phyloP scores from a whole-genome alignment of 306 rosid genomes.

The Sicyos edulis region DNA sequence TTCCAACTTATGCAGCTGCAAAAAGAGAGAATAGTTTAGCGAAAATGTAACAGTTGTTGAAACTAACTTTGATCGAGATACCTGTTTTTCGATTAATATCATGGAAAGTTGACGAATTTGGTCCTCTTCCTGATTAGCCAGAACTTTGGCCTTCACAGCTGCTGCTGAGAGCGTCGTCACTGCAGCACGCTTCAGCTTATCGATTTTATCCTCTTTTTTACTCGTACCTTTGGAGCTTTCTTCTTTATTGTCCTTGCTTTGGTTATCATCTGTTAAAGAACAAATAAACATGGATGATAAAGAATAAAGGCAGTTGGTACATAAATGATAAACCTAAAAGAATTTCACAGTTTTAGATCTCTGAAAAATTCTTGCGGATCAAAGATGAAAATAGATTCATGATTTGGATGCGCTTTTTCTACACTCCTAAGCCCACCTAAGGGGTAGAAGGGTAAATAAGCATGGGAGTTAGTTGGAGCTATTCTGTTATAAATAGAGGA shows the following conservation, averaged over 20 bases:
- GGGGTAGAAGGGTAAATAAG: too few relatives aligned
- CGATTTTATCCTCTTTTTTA: slow-evolving; percentile 41
- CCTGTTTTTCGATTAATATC: slow-evolving; percentile 79
- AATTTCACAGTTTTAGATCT: not conserved
- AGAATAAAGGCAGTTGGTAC: not conserved
- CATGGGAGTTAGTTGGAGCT: too few relatives aligned
- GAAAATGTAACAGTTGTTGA: slow-evolving; percentile 16
- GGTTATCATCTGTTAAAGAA: slow-evolving; percentile 44
- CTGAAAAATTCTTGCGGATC: not conserved
- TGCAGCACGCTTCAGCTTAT: slow-evolving; percentile 67
- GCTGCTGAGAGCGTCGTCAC: slow-evolving; percentile 75
- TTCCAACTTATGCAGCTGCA: slow-evolving; percentile 84
- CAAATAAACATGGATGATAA: not conserved
- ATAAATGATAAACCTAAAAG: not conserved
- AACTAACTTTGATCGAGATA: slow-evolving; percentile 26
- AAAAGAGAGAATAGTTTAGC: slow-evolving; percentile 20
- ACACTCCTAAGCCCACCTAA: too few relatives aligned
- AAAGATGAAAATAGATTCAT: not conserved
- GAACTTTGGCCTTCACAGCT: slow-evolving; percentile 77
- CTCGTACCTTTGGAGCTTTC: slow-evolving; percentile 20
- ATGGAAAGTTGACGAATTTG: slow-evolving; percentile 66
- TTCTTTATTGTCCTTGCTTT: slow-evolving; percentile 31
- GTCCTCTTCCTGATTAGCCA: slow-evolving; percentile 84
- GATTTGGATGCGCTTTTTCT: not conserved
- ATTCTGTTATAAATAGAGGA: too few relatives aligned